Evolutionary conservation across 2,329 filamentous ascomycete species (phyloP).

Genomic region (Clathrospora elynae): DNA sequence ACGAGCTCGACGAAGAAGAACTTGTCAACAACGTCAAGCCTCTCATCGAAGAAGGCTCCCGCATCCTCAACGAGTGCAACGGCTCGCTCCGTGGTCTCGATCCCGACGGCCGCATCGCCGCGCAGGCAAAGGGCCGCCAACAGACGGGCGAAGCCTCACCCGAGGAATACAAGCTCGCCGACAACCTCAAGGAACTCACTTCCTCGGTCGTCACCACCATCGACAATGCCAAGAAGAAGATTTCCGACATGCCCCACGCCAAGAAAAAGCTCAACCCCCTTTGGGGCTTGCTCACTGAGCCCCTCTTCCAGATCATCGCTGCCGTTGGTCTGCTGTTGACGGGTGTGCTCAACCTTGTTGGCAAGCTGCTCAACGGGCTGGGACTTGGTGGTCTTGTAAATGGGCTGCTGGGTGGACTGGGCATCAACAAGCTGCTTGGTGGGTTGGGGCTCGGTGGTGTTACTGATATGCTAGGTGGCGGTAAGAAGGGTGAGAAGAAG

Average conservation of each 20-base stretch:
- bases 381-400: constrained; percentile 83
- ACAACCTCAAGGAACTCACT: constrained; percentile 84
- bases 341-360: constrained; percentile 84
- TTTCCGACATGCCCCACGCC: constrained; percentile 88
- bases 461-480: constrained; percentile 59
- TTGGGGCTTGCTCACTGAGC: constrained; percentile 81
- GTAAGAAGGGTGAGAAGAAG: constrained; percentile 58
- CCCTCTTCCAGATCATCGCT: constrained; percentile 88
- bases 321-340: constrained; percentile 82
- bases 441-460: constrained; percentile 68
- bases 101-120: constrained; percentile 82
- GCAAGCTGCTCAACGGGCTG: constrained; percentile 77
- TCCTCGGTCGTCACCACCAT: constrained; percentile 80
- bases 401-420: constrained; percentile 75
- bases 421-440: constrained; percentile 74
- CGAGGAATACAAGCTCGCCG: constrained; percentile 83
- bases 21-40: constrained; percentile 86
- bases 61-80: constrained; percentile 84
- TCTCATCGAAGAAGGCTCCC: constrained; percentile 82
- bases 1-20: constrained; percentile 88
- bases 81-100: constrained; percentile 86
- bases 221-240: constrained; percentile 85
- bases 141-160: constrained; percentile 75
- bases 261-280: constrained; percentile 95
- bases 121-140: constrained; percentile 81